phyloP scores from a whole-genome alignment of 192 early-diverging fungal species.

The Mortierella hygrophila region DNA sequence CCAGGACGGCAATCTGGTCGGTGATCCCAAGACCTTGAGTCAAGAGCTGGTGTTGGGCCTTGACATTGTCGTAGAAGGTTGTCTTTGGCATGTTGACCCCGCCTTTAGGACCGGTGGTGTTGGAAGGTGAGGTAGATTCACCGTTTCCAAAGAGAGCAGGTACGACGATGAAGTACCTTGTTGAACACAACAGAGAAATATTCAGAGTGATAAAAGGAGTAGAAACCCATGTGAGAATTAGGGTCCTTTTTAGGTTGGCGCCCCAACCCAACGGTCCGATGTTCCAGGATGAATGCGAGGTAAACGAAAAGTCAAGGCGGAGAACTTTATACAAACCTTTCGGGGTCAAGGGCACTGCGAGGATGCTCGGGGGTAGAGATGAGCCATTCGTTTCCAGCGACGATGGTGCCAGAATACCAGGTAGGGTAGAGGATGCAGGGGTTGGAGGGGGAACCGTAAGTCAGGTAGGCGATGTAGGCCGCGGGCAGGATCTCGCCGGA shows the following conservation, averaged over 20 bases:
- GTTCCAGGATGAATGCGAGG: no score
- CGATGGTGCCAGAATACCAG: no score
- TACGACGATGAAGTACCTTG: conserved; percentile 31
- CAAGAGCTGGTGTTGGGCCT: conserved; percentile 27
- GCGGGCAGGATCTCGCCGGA: no score
- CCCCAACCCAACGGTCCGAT: no score
- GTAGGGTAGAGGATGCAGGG: no score
- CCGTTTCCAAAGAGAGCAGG: conserved; percentile 39
- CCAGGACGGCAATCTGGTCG: conserved; percentile 21
- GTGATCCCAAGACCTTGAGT: conserved; percentile 23
- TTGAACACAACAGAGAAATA: neutral
- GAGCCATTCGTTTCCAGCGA: no score
- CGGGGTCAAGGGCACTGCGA: conserved; percentile 26
- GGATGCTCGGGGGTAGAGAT: neutral
- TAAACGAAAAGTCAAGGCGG: no score
- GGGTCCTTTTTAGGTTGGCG: no score
- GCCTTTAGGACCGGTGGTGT: conserved; percentile 23
- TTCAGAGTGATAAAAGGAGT: neutral
- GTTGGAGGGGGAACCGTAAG: no score
- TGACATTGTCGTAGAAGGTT: conserved; percentile 30
- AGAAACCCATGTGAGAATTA: neutral
- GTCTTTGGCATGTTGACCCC: conserved; percentile 44
- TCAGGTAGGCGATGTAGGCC: no score
- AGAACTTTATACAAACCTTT: neutral
- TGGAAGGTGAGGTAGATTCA: conserved; percentile 39